A percentile compares a stretch with the other conserved stretches of the same genome.
These are phyloP conservation scores for Rhodotorula sp. DNA, from an alignment of 1,284 basidiomycete species.

Conservation along the genomic window DNA sequence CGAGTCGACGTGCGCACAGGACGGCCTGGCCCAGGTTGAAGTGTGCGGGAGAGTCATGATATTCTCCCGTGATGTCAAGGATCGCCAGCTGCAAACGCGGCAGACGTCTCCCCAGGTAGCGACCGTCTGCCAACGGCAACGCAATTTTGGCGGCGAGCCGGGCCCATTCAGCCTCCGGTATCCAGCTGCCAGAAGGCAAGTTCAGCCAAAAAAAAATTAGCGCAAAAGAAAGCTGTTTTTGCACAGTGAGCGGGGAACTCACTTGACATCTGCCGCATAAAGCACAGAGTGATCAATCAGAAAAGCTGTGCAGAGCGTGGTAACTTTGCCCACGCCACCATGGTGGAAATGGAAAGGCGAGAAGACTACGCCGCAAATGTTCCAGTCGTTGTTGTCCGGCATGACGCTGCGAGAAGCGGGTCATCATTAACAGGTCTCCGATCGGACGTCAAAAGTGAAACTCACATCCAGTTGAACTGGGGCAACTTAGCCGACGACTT, in stretches of 20 bases:
- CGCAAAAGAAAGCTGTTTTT: too few relatives aligned
- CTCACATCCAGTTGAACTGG: conserved; percentile 68
- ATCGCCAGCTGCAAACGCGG: neutral
- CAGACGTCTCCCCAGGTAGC: neutral
- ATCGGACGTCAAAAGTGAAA: neutral
- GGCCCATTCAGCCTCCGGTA: neutral
- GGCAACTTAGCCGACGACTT: conserved; percentile 70
- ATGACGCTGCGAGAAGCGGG: conserved; percentile 54
- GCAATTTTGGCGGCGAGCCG: neutral
- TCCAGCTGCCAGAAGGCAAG: neutral
- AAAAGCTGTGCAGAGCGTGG: neutral
- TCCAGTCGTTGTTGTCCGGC: conserved; percentile 62
- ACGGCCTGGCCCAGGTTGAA: neutral
- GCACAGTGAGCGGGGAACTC: neutral
- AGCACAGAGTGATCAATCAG: neutral
- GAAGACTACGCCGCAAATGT: conserved; percentile 62
- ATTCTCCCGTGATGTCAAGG: neutral
- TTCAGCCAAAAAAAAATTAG: neutral
- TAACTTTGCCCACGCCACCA: conserved; percentile 26
- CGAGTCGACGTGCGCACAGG: neutral
- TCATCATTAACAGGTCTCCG: neutral
- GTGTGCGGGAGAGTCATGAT: neutral
- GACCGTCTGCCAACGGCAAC: neutral
- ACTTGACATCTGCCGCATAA: neutral
- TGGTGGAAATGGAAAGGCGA: conserved; percentile 64